Conservation (phyloP, 2,329 filamentous ascomycete species). For the Aspergillus persii region DNA sequence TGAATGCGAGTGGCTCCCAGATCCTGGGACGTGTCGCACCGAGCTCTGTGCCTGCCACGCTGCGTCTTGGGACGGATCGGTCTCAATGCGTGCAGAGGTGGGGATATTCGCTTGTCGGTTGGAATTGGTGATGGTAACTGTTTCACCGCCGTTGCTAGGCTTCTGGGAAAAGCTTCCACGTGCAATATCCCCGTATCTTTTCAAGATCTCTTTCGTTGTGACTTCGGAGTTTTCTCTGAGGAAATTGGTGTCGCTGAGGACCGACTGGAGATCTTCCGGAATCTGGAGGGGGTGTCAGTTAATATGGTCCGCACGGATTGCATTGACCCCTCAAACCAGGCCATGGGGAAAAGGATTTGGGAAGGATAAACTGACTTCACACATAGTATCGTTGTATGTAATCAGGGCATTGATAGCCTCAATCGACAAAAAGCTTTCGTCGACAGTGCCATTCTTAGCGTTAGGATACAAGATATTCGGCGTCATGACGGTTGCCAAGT, state of each 20-base stretch:
- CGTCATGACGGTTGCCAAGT: slow-evolving; percentile 93
- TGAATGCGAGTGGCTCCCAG: slow-evolving; percentile 37
- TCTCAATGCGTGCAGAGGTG: slow-evolving; percentile 69
- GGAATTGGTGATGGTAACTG: slow-evolving; percentile 43
- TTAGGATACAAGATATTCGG: slow-evolving; percentile 86
- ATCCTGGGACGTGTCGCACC: slow-evolving; percentile 67
- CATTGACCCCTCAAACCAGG: not conserved
- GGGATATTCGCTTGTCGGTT: slow-evolving; percentile 41
- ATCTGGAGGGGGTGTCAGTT: slow-evolving; percentile 57
- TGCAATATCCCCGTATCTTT: slow-evolving; percentile 81
- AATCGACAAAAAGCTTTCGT: slow-evolving; percentile 89
- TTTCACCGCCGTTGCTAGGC: slow-evolving; percentile 53
- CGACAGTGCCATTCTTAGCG: slow-evolving; percentile 68
- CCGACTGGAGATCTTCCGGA: slow-evolving; percentile 82
- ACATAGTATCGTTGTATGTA: slow-evolving; percentile 92
- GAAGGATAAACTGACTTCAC: slow-evolving; percentile 66
- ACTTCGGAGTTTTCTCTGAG: slow-evolving; percentile 82
- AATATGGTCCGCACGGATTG: not conserved
- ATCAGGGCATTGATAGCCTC: slow-evolving; percentile 90
- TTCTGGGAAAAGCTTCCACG: slow-evolving; percentile 61
- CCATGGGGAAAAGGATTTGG: slow-evolving; percentile 14
- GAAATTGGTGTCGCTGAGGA: slow-evolving; percentile 77
- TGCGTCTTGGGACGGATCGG: slow-evolving; percentile 69
- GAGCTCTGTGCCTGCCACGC: slow-evolving; percentile 81
- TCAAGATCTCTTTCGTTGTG: slow-evolving; percentile 95